phyloP scores from a whole-genome alignment of 306 rosid genomes.

The Hylodesmum podocarpum region DNA sequence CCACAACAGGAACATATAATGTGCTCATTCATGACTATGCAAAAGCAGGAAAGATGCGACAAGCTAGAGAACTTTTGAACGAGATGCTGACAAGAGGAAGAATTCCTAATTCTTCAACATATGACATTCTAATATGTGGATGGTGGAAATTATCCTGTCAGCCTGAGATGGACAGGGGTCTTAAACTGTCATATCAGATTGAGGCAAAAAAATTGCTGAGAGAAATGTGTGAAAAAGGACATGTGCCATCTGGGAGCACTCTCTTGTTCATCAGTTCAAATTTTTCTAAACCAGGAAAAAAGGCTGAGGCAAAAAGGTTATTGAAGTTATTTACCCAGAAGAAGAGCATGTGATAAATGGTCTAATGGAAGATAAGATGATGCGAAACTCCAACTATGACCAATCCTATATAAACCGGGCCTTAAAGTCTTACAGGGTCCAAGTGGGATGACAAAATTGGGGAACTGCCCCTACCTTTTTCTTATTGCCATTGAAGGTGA shows the following conservation, averaged over 20 bases:
- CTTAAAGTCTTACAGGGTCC: background rate
- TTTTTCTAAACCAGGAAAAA: slow-evolving; percentile 71
- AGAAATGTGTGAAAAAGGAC: slow-evolving; percentile 76
- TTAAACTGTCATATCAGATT: slow-evolving; percentile 50
- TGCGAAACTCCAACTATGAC: background rate
- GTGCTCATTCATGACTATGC: slow-evolving; percentile 82
- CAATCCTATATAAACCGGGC: background rate
- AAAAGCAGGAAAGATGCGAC: slow-evolving; percentile 76
- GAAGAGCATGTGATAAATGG: slow-evolving; percentile 46
- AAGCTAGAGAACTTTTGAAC: slow-evolving; percentile 87
- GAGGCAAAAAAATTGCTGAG: slow-evolving; percentile 72
- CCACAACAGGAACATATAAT: slow-evolving; percentile 72
- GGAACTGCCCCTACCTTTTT: background rate
- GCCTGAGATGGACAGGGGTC: slow-evolving; percentile 59
- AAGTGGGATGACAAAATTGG: background rate
- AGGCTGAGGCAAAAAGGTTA: slow-evolving; percentile 61
- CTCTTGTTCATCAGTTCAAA: slow-evolving; percentile 53
- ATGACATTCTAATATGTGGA: slow-evolving; percentile 75
- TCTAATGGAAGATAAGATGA: slow-evolving; percentile 11
- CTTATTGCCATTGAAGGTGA: slow-evolving; percentile 1
- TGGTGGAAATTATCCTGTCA: slow-evolving; percentile 70
- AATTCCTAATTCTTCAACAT: slow-evolving; percentile 77
- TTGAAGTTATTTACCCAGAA: slow-evolving; percentile 54
- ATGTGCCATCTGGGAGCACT: slow-evolving; percentile 68
- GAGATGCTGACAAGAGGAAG: slow-evolving; percentile 79